Conservation (phyloP, 2,329 filamentous ascomycete species). For the Cercospora sp. region DNA sequence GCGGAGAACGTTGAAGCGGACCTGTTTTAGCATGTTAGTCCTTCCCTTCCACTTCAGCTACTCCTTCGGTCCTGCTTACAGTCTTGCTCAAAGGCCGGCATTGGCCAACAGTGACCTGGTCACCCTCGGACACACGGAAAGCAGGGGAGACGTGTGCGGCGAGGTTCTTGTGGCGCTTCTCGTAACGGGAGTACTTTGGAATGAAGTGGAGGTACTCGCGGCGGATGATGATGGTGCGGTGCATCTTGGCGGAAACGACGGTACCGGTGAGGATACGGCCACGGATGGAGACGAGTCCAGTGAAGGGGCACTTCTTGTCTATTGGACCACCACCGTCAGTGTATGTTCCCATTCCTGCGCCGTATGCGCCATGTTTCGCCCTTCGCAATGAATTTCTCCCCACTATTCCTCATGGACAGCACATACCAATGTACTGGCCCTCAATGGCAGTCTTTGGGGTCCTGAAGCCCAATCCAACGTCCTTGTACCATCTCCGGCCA, state of each 20-base stretch:
- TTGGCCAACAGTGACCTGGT: conserved; percentile 98
- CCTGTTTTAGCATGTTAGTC: conserved; percentile 53
- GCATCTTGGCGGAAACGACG: conserved; percentile 99
- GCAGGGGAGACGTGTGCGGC: conserved; percentile 97
- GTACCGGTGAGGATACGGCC: conserved; percentile 99
- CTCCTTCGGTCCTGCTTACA: conserved; percentile 61
- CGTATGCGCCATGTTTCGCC: neutral
- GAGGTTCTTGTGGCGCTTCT: conserved; percentile 99
- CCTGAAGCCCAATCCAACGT: conserved; percentile 98
- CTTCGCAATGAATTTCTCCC: conserved; percentile 10
- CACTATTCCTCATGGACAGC: conserved; percentile 14
- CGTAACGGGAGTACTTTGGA: conserved; percentile 99
- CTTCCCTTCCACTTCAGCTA: conserved; percentile 3
- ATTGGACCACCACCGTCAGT: conserved; percentile 30
- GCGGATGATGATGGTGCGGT: conserved; percentile 98
- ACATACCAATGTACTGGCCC: conserved; percentile 96
- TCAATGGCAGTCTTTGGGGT: conserved; percentile 99
- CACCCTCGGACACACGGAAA: conserved; percentile 99
- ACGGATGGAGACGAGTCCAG: conserved; percentile 97
- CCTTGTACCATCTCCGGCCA: conserved; percentile 98
- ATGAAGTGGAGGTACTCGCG: conserved; percentile 99
- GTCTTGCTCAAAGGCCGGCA: conserved; percentile 99
- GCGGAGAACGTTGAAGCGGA: conserved; percentile 99
- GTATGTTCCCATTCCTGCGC: conserved; percentile 14
- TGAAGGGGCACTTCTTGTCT: conserved; percentile 99